A percentile compares a stretch with the other conserved stretches of the same genome.
Conservation (phyloP, 2,329 filamentous ascomycete species). For the Dothideomycetidae sp. region DNA sequence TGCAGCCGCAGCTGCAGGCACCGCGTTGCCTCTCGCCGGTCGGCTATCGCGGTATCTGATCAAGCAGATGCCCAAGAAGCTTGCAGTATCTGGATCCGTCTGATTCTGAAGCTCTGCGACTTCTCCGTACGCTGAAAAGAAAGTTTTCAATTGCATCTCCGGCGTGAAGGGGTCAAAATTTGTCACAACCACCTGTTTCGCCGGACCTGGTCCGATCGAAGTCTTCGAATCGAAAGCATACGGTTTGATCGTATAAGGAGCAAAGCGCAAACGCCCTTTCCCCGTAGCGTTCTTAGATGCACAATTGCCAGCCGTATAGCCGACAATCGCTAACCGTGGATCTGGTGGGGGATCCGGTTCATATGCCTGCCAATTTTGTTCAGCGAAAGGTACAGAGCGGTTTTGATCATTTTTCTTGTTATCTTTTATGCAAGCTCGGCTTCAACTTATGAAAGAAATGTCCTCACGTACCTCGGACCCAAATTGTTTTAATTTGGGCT, state of each 20-base stretch:
- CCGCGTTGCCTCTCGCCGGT: slow-evolving; percentile 37
- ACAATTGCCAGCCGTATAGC: slow-evolving; percentile 40
- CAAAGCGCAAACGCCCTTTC: slow-evolving; percentile 56
- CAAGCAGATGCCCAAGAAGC: slow-evolving; percentile 83
- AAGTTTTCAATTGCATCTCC: slow-evolving; percentile 59
- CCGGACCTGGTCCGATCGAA: slow-evolving; percentile 76
- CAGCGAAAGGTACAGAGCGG: slow-evolving; percentile 28
- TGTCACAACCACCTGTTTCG: slow-evolving; percentile 82
- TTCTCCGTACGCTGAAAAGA: slow-evolving; percentile 71
- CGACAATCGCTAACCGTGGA: slow-evolving; percentile 58
- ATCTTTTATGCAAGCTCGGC: slow-evolving; percentile 25
- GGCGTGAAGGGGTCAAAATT: slow-evolving; percentile 86
- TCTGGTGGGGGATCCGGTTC: slow-evolving; percentile 58
- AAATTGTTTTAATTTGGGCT: slow-evolving; percentile 21
- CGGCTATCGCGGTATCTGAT: slow-evolving; percentile 70
- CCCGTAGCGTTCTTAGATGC: slow-evolving; percentile 41
- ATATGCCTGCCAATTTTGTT: slow-evolving; percentile 43
- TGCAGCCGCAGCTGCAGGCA: slow-evolving; percentile 66
- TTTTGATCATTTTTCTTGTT: slow-evolving; percentile 19
- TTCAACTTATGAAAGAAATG: slow-evolving; percentile 18
- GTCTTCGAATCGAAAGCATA: slow-evolving; percentile 71
- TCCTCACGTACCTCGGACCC: slow-evolving; percentile 29
- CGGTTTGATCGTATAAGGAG: slow-evolving; percentile 66
- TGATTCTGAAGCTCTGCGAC: slow-evolving; percentile 87
- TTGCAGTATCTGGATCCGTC: slow-evolving; percentile 86